These are phyloP conservation scores for Stephania japonica DNA, from an alignment of 164 flowering plant species.

Conservation along the genomic window DNA sequence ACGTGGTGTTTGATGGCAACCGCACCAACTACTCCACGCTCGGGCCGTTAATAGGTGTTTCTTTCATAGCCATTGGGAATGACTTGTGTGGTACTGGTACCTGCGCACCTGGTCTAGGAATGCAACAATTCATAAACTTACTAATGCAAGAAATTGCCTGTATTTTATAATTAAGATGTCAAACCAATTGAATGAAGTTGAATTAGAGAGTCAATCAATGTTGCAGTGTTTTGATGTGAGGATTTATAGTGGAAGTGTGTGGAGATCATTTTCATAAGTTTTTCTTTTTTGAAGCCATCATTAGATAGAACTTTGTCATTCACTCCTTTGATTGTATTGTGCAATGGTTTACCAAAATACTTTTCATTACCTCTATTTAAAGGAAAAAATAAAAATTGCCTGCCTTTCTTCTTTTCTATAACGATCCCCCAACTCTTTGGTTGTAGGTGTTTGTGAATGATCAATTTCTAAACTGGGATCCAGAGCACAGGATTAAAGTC, in stretches of 20 bases:
- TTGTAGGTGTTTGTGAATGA: conserved; percentile 92
- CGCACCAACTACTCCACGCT: too few species aligned
- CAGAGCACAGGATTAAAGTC: conserved; percentile 85
- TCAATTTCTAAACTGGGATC: conserved; percentile 98
- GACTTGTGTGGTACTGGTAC: background rate
- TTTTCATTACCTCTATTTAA: too few species aligned
- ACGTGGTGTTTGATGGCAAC: too few species aligned
- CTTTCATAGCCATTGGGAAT: background rate
- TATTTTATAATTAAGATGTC: background rate
- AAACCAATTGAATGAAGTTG: background rate
- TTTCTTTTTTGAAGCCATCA: too few species aligned
- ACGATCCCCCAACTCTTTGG: background rate
- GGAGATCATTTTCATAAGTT: too few species aligned
- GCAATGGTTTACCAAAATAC: too few species aligned
- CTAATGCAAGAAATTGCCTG: too few species aligned
- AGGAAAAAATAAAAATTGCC: too few species aligned
- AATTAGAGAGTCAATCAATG: background rate
- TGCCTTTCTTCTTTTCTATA: background rate
- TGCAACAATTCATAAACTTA: background rate
- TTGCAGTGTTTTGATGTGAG: background rate
- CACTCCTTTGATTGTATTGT: too few species aligned
- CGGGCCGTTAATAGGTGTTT: background rate
- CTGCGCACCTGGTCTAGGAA: background rate
- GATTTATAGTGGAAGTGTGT: background rate
- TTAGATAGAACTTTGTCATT: too few species aligned